Base-by-base conservation (phyloP, 495 filamentous ascomycete species). In the Penicillium nucicola region DNA sequence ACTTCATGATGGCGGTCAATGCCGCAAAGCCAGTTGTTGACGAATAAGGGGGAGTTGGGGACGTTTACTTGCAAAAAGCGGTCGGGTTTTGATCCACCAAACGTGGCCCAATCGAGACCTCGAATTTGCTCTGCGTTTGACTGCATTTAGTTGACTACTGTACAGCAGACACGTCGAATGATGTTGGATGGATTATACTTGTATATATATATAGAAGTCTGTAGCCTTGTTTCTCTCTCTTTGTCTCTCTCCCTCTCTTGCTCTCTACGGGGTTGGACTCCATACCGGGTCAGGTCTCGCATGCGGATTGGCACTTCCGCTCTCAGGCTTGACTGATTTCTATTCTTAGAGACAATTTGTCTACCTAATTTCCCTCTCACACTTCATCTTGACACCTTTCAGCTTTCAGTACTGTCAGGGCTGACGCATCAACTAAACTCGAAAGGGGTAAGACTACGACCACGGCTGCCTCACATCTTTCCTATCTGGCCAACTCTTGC, bases 1-100 rank as follows among this genome's bases (percentile, higher is more conserved):
- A 51, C 66, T 68, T 75, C 74, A 77, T 77, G 38, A 32, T 36
- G 39, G 64, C 61, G 58, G 58, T 66, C 62, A 65, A 63, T 58
- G 50, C 55, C 57, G 57, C 64, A 42, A 41, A 38, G 51, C 53
- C 56, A 47, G 38, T 20, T 32, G 40, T 41, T 18, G 17, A 49
- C 32, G 37, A 50, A 39, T 47, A 45, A 37, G 43, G 25, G n/a
- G 25, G 36, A 31, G 36, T 35, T 36, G 48, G n/a, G n/a, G 49
- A 50, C 32, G 19, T 51, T 15, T 52, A 6, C 10, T 18, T 11
- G 39, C 23, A 60, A 52, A 53, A 53, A 58, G 57, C 56, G 57
- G 53, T 60, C 55, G 49, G 54, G 28, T 20, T 18, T 49, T 43
- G 42, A 59, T 53, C 38, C 32, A 34, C 38, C 32, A 38, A 45